Conservation (phyloP, 1,139 yeast genomes). For the Candida albicans region DNA sequence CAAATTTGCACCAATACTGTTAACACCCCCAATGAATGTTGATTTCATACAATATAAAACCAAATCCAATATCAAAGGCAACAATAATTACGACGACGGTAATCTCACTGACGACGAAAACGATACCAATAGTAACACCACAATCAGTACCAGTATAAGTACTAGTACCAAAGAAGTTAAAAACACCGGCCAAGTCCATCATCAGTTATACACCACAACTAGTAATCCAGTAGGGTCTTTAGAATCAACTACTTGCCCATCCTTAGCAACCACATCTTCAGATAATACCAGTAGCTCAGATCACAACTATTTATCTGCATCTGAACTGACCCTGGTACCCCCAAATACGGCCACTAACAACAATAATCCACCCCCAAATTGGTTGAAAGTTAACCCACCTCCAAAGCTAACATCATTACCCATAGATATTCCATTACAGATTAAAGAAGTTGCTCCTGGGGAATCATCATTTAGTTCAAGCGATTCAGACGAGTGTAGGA, state of each 20-base stretch:
- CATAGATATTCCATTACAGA: slow-evolving; percentile 2
- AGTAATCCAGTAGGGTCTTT: background rate
- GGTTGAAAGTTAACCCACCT: background rate
- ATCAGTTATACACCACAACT: background rate
- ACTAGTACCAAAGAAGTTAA: background rate
- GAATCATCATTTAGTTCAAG: slow-evolving; percentile 5
- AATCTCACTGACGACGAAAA: too few species aligned
- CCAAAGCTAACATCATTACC: slow-evolving; percentile 3
- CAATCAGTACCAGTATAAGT: background rate
- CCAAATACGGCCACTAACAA: too few species aligned
- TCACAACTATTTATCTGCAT: background rate
- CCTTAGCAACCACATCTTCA: background rate
- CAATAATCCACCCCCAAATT: background rate
- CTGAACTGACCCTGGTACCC: too few species aligned
- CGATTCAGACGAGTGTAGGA: slow-evolving; percentile 1
- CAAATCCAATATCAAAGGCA: background rate
- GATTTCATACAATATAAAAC: background rate
- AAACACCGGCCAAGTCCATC: background rate
- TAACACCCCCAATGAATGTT: background rate
- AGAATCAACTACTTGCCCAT: background rate
- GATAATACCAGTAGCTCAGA: background rate
- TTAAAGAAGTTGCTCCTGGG: slow-evolving; percentile 6
- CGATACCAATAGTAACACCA: background rate
- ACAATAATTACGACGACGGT: background rate
- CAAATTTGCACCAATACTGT: background rate